Conservation (phyloP, 1,139 yeast species). For the Debaryomyces fabryi region DNA sequence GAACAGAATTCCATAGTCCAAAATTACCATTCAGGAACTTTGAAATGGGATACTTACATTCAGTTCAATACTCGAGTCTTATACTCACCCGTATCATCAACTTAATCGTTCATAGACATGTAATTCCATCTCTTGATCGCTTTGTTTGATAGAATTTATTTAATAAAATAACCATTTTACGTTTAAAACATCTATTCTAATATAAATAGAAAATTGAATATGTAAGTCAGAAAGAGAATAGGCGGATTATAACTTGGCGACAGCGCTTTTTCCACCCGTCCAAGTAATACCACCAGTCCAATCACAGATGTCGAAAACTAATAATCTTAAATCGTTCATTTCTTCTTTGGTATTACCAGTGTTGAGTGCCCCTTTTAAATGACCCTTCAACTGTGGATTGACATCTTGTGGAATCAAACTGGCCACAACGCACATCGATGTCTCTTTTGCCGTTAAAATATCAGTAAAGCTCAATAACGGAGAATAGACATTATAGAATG, state of each 20-base stretch:
- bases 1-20: neutral
- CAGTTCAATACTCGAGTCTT: neutral
- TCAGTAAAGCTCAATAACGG: slow-evolving; percentile 73
- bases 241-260: slow-evolving; percentile 53
- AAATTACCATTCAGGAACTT: neutral
- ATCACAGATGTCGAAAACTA: slow-evolving; percentile 67
- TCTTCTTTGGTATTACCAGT: slow-evolving; percentile 73
- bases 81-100: neutral
- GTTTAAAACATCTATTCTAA: slow-evolving; percentile 1
- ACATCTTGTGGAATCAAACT: slow-evolving; percentile 90
- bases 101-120: neutral
- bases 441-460: slow-evolving; percentile 66
- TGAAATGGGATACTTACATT: neutral
- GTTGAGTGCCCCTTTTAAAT: slow-evolving; percentile 80
- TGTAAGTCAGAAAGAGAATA: neutral
- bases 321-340: slow-evolving; percentile 56
- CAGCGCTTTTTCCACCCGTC: slow-evolving; percentile 59
- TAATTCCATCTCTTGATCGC: neutral
- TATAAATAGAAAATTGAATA: neutral
- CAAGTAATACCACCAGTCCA: slow-evolving; percentile 69
- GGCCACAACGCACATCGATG: slow-evolving; percentile 77
- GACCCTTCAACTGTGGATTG: slow-evolving; percentile 92
- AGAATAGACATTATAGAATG: slow-evolving; percentile 74
- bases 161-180: slow-evolving; percentile 5
- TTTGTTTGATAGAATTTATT: slow-evolving; percentile 4